These are phyloP conservation scores for Fusarium guadeloupense DNA, from an alignment of 2,329 filamentous ascomycete species.

Conservation along the genomic window DNA sequence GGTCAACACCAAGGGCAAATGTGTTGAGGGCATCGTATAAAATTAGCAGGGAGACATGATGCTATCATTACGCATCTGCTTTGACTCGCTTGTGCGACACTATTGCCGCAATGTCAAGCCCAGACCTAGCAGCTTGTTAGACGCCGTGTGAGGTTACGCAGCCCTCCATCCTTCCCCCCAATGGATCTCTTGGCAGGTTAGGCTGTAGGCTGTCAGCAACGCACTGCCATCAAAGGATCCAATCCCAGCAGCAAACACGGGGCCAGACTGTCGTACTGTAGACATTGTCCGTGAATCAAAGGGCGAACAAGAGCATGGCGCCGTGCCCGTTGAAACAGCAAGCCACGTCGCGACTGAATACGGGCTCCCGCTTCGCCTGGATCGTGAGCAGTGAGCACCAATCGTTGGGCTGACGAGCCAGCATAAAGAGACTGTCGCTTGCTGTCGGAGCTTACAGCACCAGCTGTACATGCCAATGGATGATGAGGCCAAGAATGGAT, in stretches of 20 bases:
- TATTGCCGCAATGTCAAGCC: slow-evolving; percentile 2
- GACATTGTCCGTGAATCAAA: slow-evolving; percentile 14
- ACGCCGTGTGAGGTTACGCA: slow-evolving; percentile 26
- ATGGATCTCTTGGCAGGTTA: not conserved
- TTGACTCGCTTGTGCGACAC: slow-evolving; percentile 14
- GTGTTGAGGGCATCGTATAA: not conserved
- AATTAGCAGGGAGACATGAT: slow-evolving; percentile 12
- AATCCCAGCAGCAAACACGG: slow-evolving; percentile 19
- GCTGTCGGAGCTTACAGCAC: not conserved
- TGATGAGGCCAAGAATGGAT: slow-evolving; percentile 14
- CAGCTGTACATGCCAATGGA: not conserved
- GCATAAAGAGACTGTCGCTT: slow-evolving; percentile 25
- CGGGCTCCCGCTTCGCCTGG: slow-evolving; percentile 23
- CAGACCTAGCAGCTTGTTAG: slow-evolving; percentile 9
- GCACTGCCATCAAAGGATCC: slow-evolving; percentile 3
- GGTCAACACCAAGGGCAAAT: slow-evolving; percentile 7
- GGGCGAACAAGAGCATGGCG: slow-evolving; percentile 14
- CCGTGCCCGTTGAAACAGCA: slow-evolving; percentile 23
- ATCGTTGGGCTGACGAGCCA: slow-evolving; percentile 23
- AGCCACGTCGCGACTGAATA: slow-evolving; percentile 37
- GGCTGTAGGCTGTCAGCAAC: slow-evolving; percentile 18
- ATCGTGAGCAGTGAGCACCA: slow-evolving; percentile 19
- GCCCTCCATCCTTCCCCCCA: not conserved
- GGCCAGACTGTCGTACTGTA: not conserved
- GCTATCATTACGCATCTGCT: slow-evolving; percentile 24